Percentiles rank a stretch among this genome's conserved stretches.
phyloP scores from a whole-genome alignment of 140 eudicot genomes.

The Cichorium intybus region DNA sequence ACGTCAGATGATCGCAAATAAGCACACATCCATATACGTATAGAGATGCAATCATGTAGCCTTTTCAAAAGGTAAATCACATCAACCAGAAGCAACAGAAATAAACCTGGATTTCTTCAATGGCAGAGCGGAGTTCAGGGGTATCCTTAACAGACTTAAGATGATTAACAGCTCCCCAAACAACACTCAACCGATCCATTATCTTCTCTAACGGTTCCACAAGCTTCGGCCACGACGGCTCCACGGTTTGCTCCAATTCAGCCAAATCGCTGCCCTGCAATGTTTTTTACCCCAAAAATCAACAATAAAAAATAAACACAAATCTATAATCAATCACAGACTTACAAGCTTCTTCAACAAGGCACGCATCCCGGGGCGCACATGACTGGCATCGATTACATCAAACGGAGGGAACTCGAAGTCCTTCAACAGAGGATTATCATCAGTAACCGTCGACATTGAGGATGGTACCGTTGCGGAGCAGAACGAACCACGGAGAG shows the following conservation, averaged over 20 bases:
- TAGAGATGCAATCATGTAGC: neutral
- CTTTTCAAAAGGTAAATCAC: neutral
- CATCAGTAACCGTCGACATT: conserved; percentile 28
- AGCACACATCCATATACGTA: neutral
- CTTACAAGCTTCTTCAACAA: conserved; percentile 71
- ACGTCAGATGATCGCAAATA: conserved; percentile 6
- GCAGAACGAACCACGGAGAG: conserved; percentile 47
- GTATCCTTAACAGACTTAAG: conserved; percentile 82
- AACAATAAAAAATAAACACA: conserved; percentile 24
- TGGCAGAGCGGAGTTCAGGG: conserved; percentile 87
- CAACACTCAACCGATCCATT: conserved; percentile 62
- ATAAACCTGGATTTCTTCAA: conserved; percentile 90
- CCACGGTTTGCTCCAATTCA: conserved; percentile 80
- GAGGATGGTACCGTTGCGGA: conserved; percentile 23
- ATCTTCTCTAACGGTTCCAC: conserved; percentile 86
- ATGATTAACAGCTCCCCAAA: conserved; percentile 96
- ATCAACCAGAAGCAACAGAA: conserved; percentile 14
- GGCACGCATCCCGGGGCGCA: conserved; percentile 92
- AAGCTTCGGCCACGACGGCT: conserved; percentile 89
- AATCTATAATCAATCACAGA: conserved; percentile 14
- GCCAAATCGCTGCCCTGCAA: conserved; percentile 69
- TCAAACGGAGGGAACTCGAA: conserved; percentile 90
- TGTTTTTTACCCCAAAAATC: neutral
- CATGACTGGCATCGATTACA: conserved; percentile 65
- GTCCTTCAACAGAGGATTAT: conserved; percentile 70